Percentiles rank a stretch among this genome's conserved stretches.
phyloP scores from a whole-genome alignment of 164 flowering plant genomes.

The Hamamelis virginiana region DNA sequence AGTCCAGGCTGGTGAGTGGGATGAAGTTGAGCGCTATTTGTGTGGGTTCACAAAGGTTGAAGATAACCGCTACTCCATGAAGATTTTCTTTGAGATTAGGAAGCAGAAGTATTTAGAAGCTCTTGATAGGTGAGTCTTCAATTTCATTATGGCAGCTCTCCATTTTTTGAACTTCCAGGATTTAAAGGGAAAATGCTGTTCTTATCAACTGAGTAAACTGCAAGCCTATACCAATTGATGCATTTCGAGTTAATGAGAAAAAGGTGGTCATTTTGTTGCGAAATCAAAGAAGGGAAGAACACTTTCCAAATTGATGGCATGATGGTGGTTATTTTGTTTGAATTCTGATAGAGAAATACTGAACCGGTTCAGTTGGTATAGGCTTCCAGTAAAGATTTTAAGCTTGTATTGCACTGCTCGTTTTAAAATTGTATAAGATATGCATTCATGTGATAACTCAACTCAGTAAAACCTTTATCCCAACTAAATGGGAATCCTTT shows the following conservation, averaged over 20 bases:
- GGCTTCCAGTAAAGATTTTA: not conserved
- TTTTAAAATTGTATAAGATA: not conserved
- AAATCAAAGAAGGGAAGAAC: not conserved
- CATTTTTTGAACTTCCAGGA: not conserved
- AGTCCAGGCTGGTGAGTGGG: conserved; percentile 73
- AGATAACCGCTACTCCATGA: conserved; percentile 64
- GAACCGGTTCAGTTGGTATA: not conserved
- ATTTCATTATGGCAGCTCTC: not conserved
- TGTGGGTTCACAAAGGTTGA: conserved; percentile 68
- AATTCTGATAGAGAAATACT: not conserved
- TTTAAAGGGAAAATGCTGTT: not conserved
- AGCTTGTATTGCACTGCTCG: not conserved
- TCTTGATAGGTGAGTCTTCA: conserved; percentile 43
- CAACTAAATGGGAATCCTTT: no score
- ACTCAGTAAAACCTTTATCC: no score
- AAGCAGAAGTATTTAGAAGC: conserved; percentile 76
- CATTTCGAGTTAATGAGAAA: not conserved
- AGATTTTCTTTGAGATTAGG: conserved; percentile 63
- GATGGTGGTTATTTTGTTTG: not conserved
- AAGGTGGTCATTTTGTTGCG: not conserved
- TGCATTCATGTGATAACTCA: no score
- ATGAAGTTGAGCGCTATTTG: conserved; percentile 63
- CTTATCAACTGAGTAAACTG: not conserved
- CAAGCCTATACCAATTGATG: not conserved
- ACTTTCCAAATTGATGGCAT: not conserved